Evolutionary conservation across 108 stramenopile species (phyloP).

Genomic region (Discostella pseudostelligera): DNA sequence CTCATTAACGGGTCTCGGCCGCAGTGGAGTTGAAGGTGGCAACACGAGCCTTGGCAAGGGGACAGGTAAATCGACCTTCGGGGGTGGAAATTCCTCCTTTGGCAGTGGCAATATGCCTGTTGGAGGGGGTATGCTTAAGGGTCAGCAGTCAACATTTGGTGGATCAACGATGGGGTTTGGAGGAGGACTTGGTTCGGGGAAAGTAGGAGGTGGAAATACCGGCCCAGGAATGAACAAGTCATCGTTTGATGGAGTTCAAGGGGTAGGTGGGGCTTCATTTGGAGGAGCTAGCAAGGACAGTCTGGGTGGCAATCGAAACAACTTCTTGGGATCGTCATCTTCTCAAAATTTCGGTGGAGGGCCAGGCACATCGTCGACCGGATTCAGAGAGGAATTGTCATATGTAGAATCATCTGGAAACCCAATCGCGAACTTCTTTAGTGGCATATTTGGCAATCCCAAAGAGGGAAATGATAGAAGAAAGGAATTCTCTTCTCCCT

Average conservation of each 20-base stretch:
- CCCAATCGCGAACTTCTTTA: not conserved
- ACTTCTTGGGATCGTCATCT: too few species aligned
- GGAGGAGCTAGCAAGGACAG: not conserved
- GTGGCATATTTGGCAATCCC: not conserved
- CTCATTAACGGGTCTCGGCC: not conserved
- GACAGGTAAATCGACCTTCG: not conserved
- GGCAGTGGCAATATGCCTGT: not conserved
- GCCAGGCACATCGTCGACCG: too few species aligned
- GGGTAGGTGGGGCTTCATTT: not conserved
- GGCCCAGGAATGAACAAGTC: not conserved
- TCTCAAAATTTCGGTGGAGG: too few species aligned
- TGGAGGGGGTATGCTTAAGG: slow-evolving; percentile 4
- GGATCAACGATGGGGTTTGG: not conserved
- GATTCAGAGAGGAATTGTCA: too few species aligned
- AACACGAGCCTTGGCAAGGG: not conserved
- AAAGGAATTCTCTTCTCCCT: not conserved
- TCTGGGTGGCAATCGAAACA: not conserved
- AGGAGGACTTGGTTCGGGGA: not conserved
- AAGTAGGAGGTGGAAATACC: not conserved
- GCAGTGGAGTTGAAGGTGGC: not conserved
- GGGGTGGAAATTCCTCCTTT: not conserved
- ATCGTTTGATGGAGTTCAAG: not conserved
- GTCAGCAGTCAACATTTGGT: slow-evolving; percentile 4
- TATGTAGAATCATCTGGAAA: not conserved
- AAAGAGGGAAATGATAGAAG: not conserved